Base-by-base conservation (phyloP, 164 flowering plant genomes). In the Vitis riparia region DNA sequence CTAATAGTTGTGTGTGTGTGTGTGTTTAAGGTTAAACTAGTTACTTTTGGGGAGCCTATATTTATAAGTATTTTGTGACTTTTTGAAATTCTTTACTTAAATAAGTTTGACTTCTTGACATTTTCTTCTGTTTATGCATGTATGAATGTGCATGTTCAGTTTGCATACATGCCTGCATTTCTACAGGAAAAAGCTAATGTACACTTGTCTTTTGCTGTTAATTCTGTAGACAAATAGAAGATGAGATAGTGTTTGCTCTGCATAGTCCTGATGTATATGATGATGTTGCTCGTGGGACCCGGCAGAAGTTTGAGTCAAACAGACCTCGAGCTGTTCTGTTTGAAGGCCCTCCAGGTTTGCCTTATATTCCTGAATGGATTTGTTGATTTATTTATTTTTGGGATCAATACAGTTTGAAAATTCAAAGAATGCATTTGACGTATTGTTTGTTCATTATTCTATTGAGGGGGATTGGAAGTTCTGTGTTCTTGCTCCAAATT, bases 261-360 rank as follows among this genome's bases (percentile, higher is more conserved):
- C 91, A 81, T 12, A 88, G 90, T 80, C 98, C 99, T 69, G 88
- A 93, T 78, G 87, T 91, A 51, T 95, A 89, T 79, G 97, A 95
- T 84, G 89, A 87, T 68, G 89, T 95, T 78, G 99, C 98, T 67
- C 96, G 85, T 79, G 98, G 97, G 48, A 95, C 99, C 51, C 83
- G 99, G 47, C 77, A 82, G 14, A 95, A 91, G 78, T 95, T 91
- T 80, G 99, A 93, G 82, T 81, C 98, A 4, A 95, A 93, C 76
- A 85, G 98, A 70, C 99, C 99, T 68, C 89, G 97, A 50, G 98
- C 98, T 23, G 97, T 95, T 63, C 93, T 93, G 68, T 95, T 93
- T 83, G 99, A 95, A 82, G 99, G 99, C 67, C 98, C 99, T 75
- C 99, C 99, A 87, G 98, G 99, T 93, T 73, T 75, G 74, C 48